phyloP scores from a whole-genome alignment of 805 yeast genomes.

The Naumovozyma dairenensis region DNA sequence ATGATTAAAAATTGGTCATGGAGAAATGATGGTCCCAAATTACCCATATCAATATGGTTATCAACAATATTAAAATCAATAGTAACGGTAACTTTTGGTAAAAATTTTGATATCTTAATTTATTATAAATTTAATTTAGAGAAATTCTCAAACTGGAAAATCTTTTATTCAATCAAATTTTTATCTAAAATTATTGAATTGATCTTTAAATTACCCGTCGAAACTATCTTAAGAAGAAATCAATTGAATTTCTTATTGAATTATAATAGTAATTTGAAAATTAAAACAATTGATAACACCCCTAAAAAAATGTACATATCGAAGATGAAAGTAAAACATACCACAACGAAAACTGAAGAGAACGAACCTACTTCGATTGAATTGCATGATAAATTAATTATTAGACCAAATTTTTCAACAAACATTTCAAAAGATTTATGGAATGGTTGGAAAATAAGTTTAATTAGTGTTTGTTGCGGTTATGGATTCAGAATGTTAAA shows the following conservation, averaged over 20 bases:
- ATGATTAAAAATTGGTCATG: conserved; percentile 41
- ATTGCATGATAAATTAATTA: conserved; percentile 2
- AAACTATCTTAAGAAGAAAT: conserved; percentile 74
- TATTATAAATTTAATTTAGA: conserved; percentile 57
- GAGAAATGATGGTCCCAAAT: conserved; percentile 33
- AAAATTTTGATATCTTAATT: conserved; percentile 54
- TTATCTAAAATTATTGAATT: conserved; percentile 57
- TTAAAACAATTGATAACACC: conserved; percentile 40
- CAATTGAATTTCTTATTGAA: conserved; percentile 58
- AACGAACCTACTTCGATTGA: no score
- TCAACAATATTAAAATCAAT: conserved; percentile 65
- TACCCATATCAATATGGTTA: conserved; percentile 50
- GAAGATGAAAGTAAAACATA: conserved; percentile 41
- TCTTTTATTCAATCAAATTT: conserved; percentile 43
- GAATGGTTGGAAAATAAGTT: conserved; percentile 89
- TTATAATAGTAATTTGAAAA: conserved; percentile 1
- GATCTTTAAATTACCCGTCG: conserved; percentile 74
- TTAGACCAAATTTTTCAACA: conserved; percentile 4
- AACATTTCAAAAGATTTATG: conserved; percentile 32
- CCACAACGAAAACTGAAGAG: conserved; percentile 21
- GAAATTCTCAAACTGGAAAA: conserved; percentile 46
- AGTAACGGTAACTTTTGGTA: conserved; percentile 42
- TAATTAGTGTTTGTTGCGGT: conserved; percentile 66
- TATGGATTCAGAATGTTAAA: conserved; percentile 65
- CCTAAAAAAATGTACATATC: conserved; percentile 47